These are phyloP conservation scores for Rhododendron mucronatum DNA, from an alignment of 148 eudicot species.

Conservation along the genomic window DNA sequence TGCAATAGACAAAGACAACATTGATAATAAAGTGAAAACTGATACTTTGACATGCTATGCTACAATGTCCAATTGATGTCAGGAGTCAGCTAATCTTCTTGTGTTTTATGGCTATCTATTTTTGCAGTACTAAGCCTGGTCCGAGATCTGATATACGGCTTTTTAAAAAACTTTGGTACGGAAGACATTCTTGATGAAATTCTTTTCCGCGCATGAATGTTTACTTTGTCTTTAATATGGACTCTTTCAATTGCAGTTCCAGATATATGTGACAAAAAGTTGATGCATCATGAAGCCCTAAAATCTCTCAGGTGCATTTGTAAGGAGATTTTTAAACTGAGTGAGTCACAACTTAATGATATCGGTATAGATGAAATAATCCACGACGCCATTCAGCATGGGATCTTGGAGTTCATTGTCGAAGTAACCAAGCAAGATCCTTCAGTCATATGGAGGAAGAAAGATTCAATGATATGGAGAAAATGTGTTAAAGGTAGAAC, in stretches of 20 bases:
- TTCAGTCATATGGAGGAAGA: not conserved
- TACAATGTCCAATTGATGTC: not conserved
- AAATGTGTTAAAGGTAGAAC: slow-evolving; percentile 4
- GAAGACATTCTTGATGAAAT: not conserved
- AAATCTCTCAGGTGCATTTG: not conserved
- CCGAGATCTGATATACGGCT: not conserved
- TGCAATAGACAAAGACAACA: not conserved
- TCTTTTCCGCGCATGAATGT: not conserved
- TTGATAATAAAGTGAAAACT: not conserved
- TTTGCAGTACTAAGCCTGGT: not conserved
- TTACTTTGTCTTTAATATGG: not conserved
- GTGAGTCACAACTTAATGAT: not conserved
- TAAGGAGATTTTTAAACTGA: not conserved
- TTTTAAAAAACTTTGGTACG: not conserved
- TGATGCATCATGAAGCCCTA: not conserved
- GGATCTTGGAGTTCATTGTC: not conserved
- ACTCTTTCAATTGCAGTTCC: not conserved
- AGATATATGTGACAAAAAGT: not conserved
- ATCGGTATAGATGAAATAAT: not conserved
- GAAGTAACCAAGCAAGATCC: not conserved
- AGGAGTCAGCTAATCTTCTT: not conserved
- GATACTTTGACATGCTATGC: not conserved
- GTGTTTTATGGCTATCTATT: not conserved
- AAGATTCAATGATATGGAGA: not conserved
- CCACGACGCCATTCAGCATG: not conserved